Evolutionary conservation across 495 filamentous ascomycete species (phyloP).

Genomic region (Monascus purpureus): DNA sequence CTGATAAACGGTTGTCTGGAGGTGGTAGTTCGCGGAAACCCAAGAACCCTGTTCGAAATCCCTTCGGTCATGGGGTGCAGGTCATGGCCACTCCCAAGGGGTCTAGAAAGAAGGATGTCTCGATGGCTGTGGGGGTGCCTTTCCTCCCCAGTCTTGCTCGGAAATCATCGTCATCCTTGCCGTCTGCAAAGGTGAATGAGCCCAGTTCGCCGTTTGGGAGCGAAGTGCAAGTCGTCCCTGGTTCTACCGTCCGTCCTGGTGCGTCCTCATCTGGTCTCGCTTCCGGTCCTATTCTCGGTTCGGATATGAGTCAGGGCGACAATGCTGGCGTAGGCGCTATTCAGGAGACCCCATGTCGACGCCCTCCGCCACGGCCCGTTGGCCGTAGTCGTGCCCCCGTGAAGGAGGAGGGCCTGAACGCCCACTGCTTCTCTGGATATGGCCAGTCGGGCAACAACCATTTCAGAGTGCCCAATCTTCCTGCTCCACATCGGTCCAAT

Average conservation of each 20-base stretch:
- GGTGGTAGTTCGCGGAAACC: conserved; percentile 34
- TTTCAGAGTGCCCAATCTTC: conserved; percentile 30
- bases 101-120: conserved; percentile 24
- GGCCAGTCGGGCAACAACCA: too few species aligned
- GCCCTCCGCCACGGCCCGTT: too few species aligned
- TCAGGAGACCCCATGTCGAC: conserved; percentile 42
- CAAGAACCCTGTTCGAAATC: conserved; percentile 52
- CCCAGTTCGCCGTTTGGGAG: neutral
- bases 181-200: neutral
- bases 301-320: conserved; percentile 3
- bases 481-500: conserved; percentile 5
- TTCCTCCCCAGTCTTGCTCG: conserved; percentile 16
- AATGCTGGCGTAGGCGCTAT: conserved; percentile 18
- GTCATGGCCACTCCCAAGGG: conserved; percentile 67
- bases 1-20: conserved; percentile 41
- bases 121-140: conserved; percentile 12
- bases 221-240: conserved; percentile 4
- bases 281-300: neutral
- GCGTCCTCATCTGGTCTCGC: too few species aligned
- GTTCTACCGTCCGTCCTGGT: conserved; percentile 8
- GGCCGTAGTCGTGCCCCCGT: too few species aligned
- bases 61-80: conserved; percentile 42
- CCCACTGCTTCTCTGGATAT: too few species aligned
- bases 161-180: conserved; percentile 14
- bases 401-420: too few species aligned